phyloP scores from a whole-genome alignment of 2,329 filamentous ascomycete genomes.

The Cladophialophora psammophila region DNA sequence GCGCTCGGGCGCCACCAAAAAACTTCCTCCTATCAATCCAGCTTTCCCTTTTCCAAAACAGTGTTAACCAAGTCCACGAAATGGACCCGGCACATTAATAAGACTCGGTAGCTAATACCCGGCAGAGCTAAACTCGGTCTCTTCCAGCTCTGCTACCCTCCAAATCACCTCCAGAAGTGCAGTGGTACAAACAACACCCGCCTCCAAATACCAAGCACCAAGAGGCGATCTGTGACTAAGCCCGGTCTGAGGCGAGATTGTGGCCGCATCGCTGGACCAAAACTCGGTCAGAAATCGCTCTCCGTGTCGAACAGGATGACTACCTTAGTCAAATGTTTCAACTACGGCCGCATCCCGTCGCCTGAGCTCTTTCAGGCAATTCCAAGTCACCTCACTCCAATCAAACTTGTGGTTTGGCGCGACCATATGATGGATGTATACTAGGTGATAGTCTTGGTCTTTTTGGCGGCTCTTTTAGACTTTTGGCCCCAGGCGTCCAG shows the following conservation, averaged over 20 bases:
- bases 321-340: background rate
- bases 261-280: background rate
- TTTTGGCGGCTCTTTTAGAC: constrained; percentile 14
- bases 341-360: background rate
- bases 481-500: constrained; percentile 9
- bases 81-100: too few relatives aligned
- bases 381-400: background rate
- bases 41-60: too few relatives aligned
- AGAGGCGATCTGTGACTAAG: background rate
- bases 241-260: background rate
- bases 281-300: background rate
- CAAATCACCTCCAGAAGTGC: background rate
- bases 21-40: too few relatives aligned
- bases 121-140: too few relatives aligned
- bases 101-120: too few relatives aligned
- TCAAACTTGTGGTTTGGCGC: background rate
- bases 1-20: too few relatives aligned
- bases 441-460: background rate
- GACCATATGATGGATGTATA: background rate
- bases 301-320: background rate
- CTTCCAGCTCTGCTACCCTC: too few relatives aligned
- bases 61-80: too few relatives aligned
- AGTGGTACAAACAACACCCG: background rate
- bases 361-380: background rate
- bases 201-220: background rate